Base-by-base conservation (phyloP, 257 asterid species). In the Nicotiana undulata region DNA sequence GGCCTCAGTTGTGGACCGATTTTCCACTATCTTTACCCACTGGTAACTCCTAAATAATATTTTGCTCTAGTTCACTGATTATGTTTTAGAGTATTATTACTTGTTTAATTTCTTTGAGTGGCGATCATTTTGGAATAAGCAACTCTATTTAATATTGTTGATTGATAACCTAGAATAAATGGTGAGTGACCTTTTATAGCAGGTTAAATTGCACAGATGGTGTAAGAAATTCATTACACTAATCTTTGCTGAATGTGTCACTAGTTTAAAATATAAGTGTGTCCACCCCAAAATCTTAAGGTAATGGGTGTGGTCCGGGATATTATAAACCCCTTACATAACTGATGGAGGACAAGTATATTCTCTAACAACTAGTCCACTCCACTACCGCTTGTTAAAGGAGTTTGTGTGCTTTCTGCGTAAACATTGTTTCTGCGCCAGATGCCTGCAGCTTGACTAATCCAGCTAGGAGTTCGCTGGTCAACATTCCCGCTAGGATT, bases 1-100 rank as follows among this genome's bases (percentile, higher is more conserved):
- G 94, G 84, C 92, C 93, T 15, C 90, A 89, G 85, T 87, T 92
- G 61, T 93, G 97, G 98, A 88, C 87, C 83, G 95, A 90, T 86
- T 93, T 93, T 80, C 98, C 97, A 8, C 83, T 91, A 80, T 55
- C 93, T 59, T 81, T 91, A 72, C 85, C 90, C 16, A 82, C 52
- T 78, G 95, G 97, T 93, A 88, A 87, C 31, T 17, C 22, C 70
- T 44, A 18, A 40, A 28, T 53, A 40, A 52, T 53, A 16, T 18
- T 11, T 28, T 75, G 52, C 9, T 28, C 40, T 60, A 44, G 76
- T 63, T 32, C 5, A 24, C 46, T 24, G 7, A 26, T 59, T 34
- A 3, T 60, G 9, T 26, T 28, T 31, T 20, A 12, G 20, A 70
- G 77, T 20, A 12, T 8, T 20, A 67, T 70, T 40, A 40, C 77